phyloP scores from a whole-genome alignment of 2,329 filamentous ascomycete genomes.

The Neoascochyta sp. region DNA sequence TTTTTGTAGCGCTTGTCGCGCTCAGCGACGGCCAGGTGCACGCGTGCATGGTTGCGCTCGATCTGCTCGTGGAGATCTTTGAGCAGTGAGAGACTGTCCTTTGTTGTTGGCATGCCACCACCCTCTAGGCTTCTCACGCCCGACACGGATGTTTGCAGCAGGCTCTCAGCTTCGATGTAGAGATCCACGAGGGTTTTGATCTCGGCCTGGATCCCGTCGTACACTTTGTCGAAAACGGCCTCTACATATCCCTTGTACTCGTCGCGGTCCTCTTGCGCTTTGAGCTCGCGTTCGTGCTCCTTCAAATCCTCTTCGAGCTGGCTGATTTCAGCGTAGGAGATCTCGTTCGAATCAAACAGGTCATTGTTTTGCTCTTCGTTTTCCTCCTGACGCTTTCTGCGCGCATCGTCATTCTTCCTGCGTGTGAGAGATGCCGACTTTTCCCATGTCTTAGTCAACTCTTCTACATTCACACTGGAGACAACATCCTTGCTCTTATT shows the following conservation, averaged over 20 bases:
- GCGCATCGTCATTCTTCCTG: conserved; percentile 47
- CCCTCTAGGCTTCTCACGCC: conserved; percentile 19
- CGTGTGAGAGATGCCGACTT: conserved; percentile 43
- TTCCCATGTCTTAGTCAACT: conserved; percentile 44
- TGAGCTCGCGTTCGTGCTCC: conserved; percentile 49
- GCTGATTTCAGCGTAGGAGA: conserved; percentile 56
- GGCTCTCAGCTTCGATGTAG: conserved; percentile 38
- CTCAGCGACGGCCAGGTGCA: conserved; percentile 50
- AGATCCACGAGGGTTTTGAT: conserved; percentile 48
- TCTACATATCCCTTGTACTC: conserved; percentile 52
- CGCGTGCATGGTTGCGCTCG: conserved; percentile 49
- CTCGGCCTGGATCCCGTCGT: conserved; percentile 48
- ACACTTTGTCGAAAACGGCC: conserved; percentile 50
- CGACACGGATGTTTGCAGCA: conserved; percentile 23
- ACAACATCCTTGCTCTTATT: conserved; percentile 13
- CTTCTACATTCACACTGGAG: conserved; percentile 15
- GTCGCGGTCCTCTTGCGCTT: conserved; percentile 51
- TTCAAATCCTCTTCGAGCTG: conserved; percentile 55
- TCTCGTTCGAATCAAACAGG: conserved; percentile 55
- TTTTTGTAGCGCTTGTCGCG: conserved; percentile 54
- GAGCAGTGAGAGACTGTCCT: conserved; percentile 35
- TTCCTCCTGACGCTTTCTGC: conserved; percentile 49
- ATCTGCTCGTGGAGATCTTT: conserved; percentile 46
- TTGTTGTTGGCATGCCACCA: conserved; percentile 15
- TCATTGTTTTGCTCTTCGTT: conserved; percentile 52